These are phyloP conservation scores for Erucastrum elatum DNA, from an alignment of 345 rosid species.

Conservation along the genomic window DNA sequence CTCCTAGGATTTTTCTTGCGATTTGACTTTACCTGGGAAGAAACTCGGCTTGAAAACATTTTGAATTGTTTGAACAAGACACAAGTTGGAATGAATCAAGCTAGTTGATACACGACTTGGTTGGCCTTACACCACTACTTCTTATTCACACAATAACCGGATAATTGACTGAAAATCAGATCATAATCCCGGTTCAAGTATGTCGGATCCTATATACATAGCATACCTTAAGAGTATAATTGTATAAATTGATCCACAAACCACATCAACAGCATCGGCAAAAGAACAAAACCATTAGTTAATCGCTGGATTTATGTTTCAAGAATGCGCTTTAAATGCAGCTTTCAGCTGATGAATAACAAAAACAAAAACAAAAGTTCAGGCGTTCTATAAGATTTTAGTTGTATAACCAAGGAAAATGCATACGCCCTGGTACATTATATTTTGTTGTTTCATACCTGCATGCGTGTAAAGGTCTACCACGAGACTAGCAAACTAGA, in stretches of 20 bases:
- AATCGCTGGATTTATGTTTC: neutral
- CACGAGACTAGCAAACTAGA: neutral
- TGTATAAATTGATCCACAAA: neutral
- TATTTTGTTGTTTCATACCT: neutral
- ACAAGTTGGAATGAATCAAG: slow-evolving; percentile 26
- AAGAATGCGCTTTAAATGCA: neutral
- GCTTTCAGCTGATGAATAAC: neutral
- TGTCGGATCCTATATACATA: neutral
- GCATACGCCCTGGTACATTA: neutral
- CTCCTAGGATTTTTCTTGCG: neutral
- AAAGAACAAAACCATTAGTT: neutral
- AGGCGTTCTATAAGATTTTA: neutral
- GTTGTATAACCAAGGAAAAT: neutral
- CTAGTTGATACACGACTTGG: slow-evolving; percentile 1
- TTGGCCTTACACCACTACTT: slow-evolving; percentile 9
- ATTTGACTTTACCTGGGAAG: slow-evolving; percentile 14
- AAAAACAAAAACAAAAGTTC: neutral
- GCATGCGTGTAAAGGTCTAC: neutral
- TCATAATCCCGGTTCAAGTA: neutral
- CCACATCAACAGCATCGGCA: neutral
- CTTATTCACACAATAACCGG: slow-evolving; percentile 23
- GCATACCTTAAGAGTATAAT: too few species aligned
- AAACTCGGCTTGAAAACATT: slow-evolving; percentile 10
- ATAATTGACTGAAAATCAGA: neutral
- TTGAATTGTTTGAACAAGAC: neutral